Base-by-base conservation (phyloP, 2,329 filamentous ascomycete genomes). In the Aspergillus unguis region DNA sequence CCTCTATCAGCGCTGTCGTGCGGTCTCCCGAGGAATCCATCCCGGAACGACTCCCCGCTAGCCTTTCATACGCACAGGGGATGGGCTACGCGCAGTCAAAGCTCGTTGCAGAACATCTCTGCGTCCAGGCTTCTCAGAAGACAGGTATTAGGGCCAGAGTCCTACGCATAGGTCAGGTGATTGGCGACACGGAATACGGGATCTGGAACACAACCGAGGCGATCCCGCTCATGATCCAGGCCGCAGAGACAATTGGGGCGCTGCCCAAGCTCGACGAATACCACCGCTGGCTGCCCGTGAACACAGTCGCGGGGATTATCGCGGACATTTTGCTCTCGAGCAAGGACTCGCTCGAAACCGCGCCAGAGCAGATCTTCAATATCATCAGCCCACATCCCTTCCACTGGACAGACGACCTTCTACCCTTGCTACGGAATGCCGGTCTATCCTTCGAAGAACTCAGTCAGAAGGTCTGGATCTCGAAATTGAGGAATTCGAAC, bases 151-250 rank as follows among this genome's bases (percentile, higher is more conserved):
- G 45, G 38, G 60, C 52, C 28, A 55, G 66, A 1, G 60, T 72
- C 40, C 58, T 72, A 17, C 66, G 70, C 17, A 63, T 71, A 27
- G 69, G 70, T 1, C 68, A 72, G 50, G 65, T 73, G 31, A 58
- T 68, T 10, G 70, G 67, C 17, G 69, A 72, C 49, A 62, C 61
- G 3, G 11, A 42, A 1, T 35, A 59, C 31, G 61, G 59, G 1
- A 57, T 62, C 47, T 63, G 61, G 61, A 63, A 63, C 48, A 31
- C 58, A 28, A 63, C 58, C 5, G 61, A 63, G 27, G 79, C 78
- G 0, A 79, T 81, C 25, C 77, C 81, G 0, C 59, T 83, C 38
- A 75, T 83, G 62, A 64, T 84, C 0, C 75, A 75, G 32, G 75
- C 70, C 2, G 76, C 75, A 0, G 62, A 62, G 1, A 75, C 77